Evolutionary conservation across 805 yeast genomes (phyloP).

Genomic region (Barnettozyma vustinii): DNA sequence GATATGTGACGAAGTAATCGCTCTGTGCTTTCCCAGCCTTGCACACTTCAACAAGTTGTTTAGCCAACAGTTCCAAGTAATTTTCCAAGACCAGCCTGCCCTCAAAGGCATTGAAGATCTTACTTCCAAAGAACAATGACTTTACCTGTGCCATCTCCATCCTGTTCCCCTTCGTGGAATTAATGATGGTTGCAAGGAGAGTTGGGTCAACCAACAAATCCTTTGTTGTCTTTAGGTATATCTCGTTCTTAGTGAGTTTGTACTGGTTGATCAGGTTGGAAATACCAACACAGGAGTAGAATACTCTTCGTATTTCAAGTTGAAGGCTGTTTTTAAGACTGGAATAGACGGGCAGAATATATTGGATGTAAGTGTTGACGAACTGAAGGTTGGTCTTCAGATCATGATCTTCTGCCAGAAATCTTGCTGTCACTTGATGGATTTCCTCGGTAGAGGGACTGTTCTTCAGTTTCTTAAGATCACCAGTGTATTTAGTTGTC

Average conservation of each 20-base stretch:
- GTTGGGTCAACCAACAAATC: conserved; percentile 18
- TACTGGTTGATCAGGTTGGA: conserved; percentile 19
- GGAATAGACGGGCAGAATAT: conserved; percentile 21
- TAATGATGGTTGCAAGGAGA: conserved; percentile 11
- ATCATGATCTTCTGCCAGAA: conserved; percentile 5
- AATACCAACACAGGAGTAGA: conserved; percentile 14
- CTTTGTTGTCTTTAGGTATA: conserved; percentile 15
- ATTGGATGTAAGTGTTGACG: conserved; percentile 15
- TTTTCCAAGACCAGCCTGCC: conserved; percentile 16
- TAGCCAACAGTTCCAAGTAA: conserved; percentile 12
- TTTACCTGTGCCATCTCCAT: conserved; percentile 14
- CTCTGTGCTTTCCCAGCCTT: not conserved
- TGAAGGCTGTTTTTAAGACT: conserved; percentile 13
- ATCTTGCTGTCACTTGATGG: conserved; percentile 10
- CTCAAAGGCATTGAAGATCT: conserved; percentile 19
- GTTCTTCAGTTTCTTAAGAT: conserved; percentile 8
- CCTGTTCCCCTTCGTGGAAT: conserved; percentile 7
- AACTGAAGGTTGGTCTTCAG: conserved; percentile 12
- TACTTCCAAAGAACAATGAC: conserved; percentile 24
- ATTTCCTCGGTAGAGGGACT: conserved; percentile 13
- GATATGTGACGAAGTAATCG: conserved; percentile 15
- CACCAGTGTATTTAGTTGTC: not conserved
- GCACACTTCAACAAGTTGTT: conserved; percentile 16
- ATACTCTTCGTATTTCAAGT: conserved; percentile 14
- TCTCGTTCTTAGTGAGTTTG: conserved; percentile 19